These are phyloP conservation scores for Geopyxis carbonaria DNA, from an alignment of 495 filamentous ascomycete species.

Conservation along the genomic window DNA sequence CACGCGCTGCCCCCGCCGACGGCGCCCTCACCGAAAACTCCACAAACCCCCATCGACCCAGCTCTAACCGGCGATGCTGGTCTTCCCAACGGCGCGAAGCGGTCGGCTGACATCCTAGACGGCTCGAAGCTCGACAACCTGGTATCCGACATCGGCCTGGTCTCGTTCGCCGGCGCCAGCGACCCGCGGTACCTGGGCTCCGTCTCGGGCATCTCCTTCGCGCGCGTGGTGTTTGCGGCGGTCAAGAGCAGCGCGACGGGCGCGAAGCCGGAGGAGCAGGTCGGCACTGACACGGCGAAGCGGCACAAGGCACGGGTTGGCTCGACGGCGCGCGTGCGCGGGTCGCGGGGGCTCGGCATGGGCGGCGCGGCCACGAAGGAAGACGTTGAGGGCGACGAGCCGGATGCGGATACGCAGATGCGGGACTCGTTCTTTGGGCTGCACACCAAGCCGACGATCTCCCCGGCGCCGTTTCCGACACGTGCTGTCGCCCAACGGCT, in stretches of 20 bases:
- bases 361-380: constrained; percentile 28
- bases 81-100: constrained; percentile 9
- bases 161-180: constrained; percentile 56
- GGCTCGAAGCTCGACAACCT: constrained; percentile 41
- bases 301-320: constrained; percentile 14
- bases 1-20: constrained; percentile 23
- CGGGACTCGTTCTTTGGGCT: constrained; percentile 90
- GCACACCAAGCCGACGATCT: constrained; percentile 74
- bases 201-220: constrained; percentile 84
- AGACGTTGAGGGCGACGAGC: constrained; percentile 7
- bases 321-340: constrained; percentile 17
- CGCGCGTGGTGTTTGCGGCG: constrained; percentile 82
- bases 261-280: constrained; percentile 10
- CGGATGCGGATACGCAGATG: constrained; percentile 50
- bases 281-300: not conserved
- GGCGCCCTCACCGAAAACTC: constrained; percentile 14
- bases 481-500: constrained; percentile 52
- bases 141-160: constrained; percentile 60
- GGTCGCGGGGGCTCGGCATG: constrained; percentile 19
- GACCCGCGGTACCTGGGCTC: constrained; percentile 70
- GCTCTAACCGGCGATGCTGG: constrained; percentile 7
- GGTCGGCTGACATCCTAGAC: constrained; percentile 19
- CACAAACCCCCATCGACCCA: constrained; percentile 14
- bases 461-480: constrained; percentile 69
- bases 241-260: constrained; percentile 46